These are phyloP conservation scores for Takashimella koratensis DNA, from an alignment of 1,284 basidiomycete species.

Conservation along the genomic window DNA sequence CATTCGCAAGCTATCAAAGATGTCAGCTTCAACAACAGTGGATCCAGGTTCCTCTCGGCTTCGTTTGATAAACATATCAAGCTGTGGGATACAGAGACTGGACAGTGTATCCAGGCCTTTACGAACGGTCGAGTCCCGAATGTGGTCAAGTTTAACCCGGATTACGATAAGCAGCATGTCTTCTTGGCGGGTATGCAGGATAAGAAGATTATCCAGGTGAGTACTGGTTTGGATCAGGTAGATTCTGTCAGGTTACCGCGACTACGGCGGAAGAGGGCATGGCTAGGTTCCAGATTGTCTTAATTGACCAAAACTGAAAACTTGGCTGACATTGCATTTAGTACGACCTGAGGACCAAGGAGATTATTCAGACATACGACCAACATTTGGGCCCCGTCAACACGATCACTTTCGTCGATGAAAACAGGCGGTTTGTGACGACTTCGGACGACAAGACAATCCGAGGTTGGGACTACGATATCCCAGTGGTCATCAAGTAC, in stretches of 20 bases:
- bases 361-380: conserved; percentile 97
- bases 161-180: conserved; percentile 90
- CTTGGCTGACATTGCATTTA: conserved; percentile 42
- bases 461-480: conserved; percentile 97
- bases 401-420: conserved; percentile 95
- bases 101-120: conserved; percentile 87
- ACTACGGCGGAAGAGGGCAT: too few species aligned
- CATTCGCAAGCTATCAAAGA: conserved; percentile 97
- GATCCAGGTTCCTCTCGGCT: conserved; percentile 83
- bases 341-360: conserved; percentile 90
- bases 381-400: conserved; percentile 98
- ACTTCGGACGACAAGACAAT: conserved; percentile 99
- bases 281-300: too few species aligned
- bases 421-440: conserved; percentile 93
- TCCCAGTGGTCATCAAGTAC: conserved; percentile 98
- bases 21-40: conserved; percentile 89
- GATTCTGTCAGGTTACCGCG: too few species aligned
- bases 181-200: conserved; percentile 99
- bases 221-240: conserved; percentile 18
- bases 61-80: conserved; percentile 97
- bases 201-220: conserved; percentile 95
- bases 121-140: conserved; percentile 96
- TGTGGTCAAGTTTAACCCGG: conserved; percentile 91
- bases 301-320: too few species aligned
- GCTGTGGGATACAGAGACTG: conserved; percentile 98